A percentile compares a stretch with the other conserved stretches of the same genome.
Evolutionary conservation across 202 grass and related monocot genomes (phyloP).

Genomic region (Musa balbisiana): DNA sequence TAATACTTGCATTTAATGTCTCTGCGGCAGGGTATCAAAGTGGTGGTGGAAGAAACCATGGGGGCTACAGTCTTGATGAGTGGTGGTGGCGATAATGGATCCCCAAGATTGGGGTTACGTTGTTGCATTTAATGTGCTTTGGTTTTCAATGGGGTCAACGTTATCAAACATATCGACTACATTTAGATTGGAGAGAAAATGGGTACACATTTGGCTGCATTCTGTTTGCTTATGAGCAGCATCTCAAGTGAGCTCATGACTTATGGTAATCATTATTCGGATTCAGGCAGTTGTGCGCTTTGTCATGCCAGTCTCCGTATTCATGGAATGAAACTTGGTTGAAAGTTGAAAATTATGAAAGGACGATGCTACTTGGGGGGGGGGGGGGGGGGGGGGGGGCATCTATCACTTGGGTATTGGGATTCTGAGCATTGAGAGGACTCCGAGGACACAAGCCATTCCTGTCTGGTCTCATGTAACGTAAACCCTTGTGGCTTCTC

Average conservation of each 20-base stretch:
- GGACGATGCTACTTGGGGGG: no score
- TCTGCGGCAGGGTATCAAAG: constrained; percentile 29
- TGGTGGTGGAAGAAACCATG: constrained; percentile 39
- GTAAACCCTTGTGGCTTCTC: no score
- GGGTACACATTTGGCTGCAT: neutral
- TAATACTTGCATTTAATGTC: neutral
- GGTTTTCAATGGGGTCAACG: no score
- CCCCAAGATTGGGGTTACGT: constrained; percentile 18
- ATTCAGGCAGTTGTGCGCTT: neutral
- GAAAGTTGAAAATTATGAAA: no score
- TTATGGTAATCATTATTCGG: no score
- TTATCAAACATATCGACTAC: neutral
- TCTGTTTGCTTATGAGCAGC: neutral
- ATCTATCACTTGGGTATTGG: no score
- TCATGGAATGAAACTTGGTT: no score
- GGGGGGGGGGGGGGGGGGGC: no score
- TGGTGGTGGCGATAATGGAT: constrained; percentile 40
- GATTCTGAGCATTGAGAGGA: neutral
- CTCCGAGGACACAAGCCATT: neutral
- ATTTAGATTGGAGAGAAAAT: neutral
- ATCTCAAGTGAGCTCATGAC: neutral
- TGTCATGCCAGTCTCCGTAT: neutral
- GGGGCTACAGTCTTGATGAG: constrained; percentile 50
- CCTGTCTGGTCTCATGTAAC: no score
- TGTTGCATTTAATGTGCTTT: no score